A percentile compares a stretch with the other conserved stretches of the same genome.
Conservation (phyloP, 2,329 filamentous ascomycete species). For the Microdochium paspali region DNA sequence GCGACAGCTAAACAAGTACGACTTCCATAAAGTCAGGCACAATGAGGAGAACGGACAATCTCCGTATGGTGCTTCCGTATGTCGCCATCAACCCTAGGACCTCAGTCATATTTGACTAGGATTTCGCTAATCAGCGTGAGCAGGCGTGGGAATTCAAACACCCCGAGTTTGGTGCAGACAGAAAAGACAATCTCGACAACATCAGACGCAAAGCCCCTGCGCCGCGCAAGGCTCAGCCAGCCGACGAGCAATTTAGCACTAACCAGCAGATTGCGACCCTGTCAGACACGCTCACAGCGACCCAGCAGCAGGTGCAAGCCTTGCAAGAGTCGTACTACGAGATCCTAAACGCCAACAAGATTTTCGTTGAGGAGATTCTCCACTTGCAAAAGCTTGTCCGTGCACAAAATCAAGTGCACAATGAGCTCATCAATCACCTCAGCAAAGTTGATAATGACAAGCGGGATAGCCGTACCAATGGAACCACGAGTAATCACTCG, state of each 20-base stretch:
- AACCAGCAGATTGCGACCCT: slow-evolving; percentile 84
- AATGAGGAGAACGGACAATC: slow-evolving; percentile 79
- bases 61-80: slow-evolving; percentile 71
- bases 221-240: slow-evolving; percentile 61
- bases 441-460: slow-evolving; percentile 37
- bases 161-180: slow-evolving; percentile 89
- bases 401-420: slow-evolving; percentile 46
- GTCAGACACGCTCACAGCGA: slow-evolving; percentile 79
- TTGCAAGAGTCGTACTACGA: slow-evolving; percentile 80
- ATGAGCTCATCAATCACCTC: slow-evolving; percentile 47
- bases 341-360: slow-evolving; percentile 53
- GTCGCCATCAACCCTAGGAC: slow-evolving; percentile 9
- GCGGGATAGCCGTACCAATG: slow-evolving; percentile 28
- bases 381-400: slow-evolving; percentile 52
- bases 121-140: neutral
- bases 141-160: slow-evolving; percentile 96
- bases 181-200: slow-evolving; percentile 93
- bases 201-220: slow-evolving; percentile 93
- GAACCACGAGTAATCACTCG: slow-evolving; percentile 25
- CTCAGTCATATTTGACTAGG: neutral
- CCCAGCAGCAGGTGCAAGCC: slow-evolving; percentile 84
- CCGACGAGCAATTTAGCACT: slow-evolving; percentile 66
- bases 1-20: slow-evolving; percentile 69
- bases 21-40: slow-evolving; percentile 83
- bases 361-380: slow-evolving; percentile 53